A percentile compares a stretch with the other conserved stretches of the same genome.
Conservation (phyloP, 1,284 basidiomycete genomes). For the Grifola frondosa region DNA sequence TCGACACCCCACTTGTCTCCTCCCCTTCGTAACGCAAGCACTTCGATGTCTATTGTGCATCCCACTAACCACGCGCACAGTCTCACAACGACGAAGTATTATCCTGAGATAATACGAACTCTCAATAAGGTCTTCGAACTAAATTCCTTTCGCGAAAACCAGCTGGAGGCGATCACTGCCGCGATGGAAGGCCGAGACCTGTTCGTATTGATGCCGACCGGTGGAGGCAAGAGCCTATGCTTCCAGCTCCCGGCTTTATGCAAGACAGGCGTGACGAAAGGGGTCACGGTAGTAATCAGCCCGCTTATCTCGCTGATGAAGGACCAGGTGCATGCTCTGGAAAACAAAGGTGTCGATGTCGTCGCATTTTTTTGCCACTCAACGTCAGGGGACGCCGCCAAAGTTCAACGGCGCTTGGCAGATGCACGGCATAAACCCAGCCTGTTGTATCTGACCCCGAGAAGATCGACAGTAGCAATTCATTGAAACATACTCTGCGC, state of each 20-base stretch:
- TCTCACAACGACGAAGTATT: conserved; percentile 37
- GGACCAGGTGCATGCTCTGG: conserved; percentile 84
- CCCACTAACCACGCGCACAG: conserved; percentile 4
- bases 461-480: conserved; percentile 66
- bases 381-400: too few species aligned
- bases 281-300: conserved; percentile 90
- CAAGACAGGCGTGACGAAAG: conserved; percentile 64
- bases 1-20: conserved; percentile 11
- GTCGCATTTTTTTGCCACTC: conserved; percentile 71
- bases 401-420: too few species aligned
- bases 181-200: conserved; percentile 84
- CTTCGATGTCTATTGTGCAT: not conserved
- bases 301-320: conserved; percentile 90
- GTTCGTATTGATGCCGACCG: conserved; percentile 96
- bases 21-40: not conserved
- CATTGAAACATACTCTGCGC: conserved; percentile 57
- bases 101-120: conserved; percentile 59
- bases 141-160: conserved; percentile 75
- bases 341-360: conserved; percentile 67
- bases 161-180: conserved; percentile 84
- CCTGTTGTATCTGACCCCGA: conserved; percentile 93
- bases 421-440: conserved; percentile 55
- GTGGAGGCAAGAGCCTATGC: conserved; percentile 90
- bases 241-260: conserved; percentile 89
- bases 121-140: conserved; percentile 72